A percentile compares a stretch with the other conserved stretches of the same genome.
Evolutionary conservation across 257 asterid genomes (phyloP).

Genomic region (Leonotis leonurus): DNA sequence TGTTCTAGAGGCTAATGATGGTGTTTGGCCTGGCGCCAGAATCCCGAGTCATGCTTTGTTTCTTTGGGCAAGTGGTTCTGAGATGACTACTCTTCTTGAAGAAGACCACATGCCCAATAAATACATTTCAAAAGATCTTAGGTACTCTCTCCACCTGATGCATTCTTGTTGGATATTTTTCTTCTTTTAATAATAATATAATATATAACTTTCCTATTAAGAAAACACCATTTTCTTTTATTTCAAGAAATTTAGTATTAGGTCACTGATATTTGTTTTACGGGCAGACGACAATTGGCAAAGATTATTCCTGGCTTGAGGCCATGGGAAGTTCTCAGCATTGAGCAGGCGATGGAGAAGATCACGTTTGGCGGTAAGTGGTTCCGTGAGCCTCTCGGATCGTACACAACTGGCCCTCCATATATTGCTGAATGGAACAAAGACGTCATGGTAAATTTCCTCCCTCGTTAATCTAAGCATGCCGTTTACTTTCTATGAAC

Average conservation of each 20-base stretch:
- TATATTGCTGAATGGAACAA: slow-evolving; percentile 60
- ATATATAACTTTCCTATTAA: neutral
- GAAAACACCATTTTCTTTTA: neutral
- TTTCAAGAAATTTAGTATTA: neutral
- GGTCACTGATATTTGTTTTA: neutral
- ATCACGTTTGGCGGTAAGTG: slow-evolving; percentile 75
- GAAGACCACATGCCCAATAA: slow-evolving; percentile 98
- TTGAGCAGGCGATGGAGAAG: slow-evolving; percentile 96
- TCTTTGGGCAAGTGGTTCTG: slow-evolving; percentile 98
- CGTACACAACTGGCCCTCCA: slow-evolving; percentile 90
- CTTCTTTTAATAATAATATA: neutral
- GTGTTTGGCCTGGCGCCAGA: slow-evolving; percentile 89
- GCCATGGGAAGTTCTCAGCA: slow-evolving; percentile 97
- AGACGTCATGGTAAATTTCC: slow-evolving; percentile 40
- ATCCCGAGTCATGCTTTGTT: slow-evolving; percentile 90
- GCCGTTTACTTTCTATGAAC: neutral
- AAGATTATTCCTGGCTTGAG: slow-evolving; percentile 80
- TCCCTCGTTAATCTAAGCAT: neutral
- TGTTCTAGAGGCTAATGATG: slow-evolving; percentile 79
- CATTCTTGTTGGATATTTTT: neutral
- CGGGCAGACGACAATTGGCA: slow-evolving; percentile 51
- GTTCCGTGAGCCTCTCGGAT: slow-evolving; percentile 85
- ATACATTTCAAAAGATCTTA: slow-evolving; percentile 73
- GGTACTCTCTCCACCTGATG: slow-evolving; percentile 35
- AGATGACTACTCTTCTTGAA: slow-evolving; percentile 75